Conservation (phyloP, 1,139 yeast species). For the Nakaseomyces delphensis region DNA sequence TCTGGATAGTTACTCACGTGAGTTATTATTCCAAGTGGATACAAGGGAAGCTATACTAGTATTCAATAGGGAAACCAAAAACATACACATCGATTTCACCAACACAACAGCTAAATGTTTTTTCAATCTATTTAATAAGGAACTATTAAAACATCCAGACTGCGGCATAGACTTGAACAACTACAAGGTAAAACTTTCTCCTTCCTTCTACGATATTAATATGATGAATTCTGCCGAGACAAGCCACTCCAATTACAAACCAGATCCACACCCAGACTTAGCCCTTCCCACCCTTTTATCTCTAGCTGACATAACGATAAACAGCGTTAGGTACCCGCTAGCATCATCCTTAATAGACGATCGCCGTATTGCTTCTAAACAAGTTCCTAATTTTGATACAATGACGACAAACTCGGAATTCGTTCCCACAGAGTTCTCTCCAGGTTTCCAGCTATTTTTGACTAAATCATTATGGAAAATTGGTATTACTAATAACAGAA, state of each 20-base stretch:
- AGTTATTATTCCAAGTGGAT: conserved; percentile 49
- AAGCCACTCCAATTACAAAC: conserved; percentile 5
- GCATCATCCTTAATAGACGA: conserved; percentile 19
- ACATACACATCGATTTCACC: conserved; percentile 26
- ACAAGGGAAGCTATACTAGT: conserved; percentile 22
- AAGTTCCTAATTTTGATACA: conserved; percentile 3
- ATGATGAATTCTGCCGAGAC: conserved; percentile 3
- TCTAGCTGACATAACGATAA: conserved; percentile 19
- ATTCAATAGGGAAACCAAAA: conserved; percentile 25
- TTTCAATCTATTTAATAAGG: conserved; percentile 21
- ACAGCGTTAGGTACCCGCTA: conserved; percentile 21
- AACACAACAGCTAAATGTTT: conserved; percentile 30
- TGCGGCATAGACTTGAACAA: conserved; percentile 12
- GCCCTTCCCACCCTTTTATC: conserved; percentile 25
- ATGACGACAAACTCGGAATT: conserved; percentile 5
- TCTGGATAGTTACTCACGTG: conserved; percentile 43
- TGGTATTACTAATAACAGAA: conserved; percentile 17
- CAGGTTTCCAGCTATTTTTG: conserved; percentile 22
- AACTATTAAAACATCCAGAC: conserved; percentile 11
- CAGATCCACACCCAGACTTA: conserved; percentile 8
- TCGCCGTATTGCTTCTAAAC: conserved; percentile 7
- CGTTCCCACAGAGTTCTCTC: conserved; percentile 7
- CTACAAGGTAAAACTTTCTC: conserved; percentile 10
- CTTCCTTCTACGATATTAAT: conserved; percentile 4
- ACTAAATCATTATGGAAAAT: conserved; percentile 29